Conservation (phyloP, 208 protist genomes). For the Wallacemonas collosoma region DNA sequence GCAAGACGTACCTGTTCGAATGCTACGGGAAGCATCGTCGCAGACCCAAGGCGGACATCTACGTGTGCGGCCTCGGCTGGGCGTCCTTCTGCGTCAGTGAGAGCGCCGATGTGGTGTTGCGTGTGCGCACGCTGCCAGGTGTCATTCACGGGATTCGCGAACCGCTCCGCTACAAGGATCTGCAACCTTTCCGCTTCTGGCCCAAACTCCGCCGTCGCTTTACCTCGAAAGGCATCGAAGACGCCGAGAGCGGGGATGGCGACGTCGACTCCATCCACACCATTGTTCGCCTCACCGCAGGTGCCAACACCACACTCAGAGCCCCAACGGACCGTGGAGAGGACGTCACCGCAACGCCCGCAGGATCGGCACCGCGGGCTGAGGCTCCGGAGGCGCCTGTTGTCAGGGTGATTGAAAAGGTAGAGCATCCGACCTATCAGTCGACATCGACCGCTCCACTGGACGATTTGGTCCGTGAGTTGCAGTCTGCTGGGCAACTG, state of each 20-base stretch:
- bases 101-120: constrained; percentile 83
- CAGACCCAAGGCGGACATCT: constrained; percentile 87
- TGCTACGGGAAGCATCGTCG: constrained; percentile 79
- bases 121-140: constrained; percentile 88
- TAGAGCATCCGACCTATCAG: constrained; percentile 41
- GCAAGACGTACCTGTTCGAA: constrained; percentile 86
- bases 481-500: constrained; percentile 56
- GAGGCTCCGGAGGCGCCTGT: background rate
- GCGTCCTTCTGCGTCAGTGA: constrained; percentile 82
- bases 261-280: constrained; percentile 77
- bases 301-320: constrained; percentile 3
- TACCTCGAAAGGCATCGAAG: constrained; percentile 54
- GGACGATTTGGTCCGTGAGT: constrained; percentile 51
- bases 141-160: constrained; percentile 89
- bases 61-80: constrained; percentile 91
- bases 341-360: background rate
- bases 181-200: constrained; percentile 72
- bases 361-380: too few species aligned
- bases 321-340: background rate
- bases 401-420: constrained; percentile 38
- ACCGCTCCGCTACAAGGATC: constrained; percentile 87
- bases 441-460: constrained; percentile 67
- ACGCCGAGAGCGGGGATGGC: constrained; percentile 41
- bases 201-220: constrained; percentile 79
- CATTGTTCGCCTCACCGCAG: constrained; percentile 66